These are phyloP conservation scores for Borovskyia barvae DNA, from an alignment of 208 protist genomes.

Conservation along the genomic window DNA sequence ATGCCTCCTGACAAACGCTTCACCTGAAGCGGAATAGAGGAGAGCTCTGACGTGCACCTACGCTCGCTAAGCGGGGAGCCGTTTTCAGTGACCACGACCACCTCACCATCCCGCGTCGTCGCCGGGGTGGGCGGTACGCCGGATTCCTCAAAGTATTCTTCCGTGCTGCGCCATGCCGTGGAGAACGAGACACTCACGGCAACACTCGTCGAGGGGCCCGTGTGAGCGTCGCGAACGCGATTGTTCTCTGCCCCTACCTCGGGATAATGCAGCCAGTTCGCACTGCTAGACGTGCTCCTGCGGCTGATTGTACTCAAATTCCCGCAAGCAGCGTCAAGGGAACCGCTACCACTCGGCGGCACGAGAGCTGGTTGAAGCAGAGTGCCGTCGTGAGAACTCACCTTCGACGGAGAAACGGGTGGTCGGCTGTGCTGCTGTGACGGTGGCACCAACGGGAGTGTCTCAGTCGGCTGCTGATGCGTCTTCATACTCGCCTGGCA, in stretches of 20 bases:
- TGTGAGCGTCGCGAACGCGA: not conserved
- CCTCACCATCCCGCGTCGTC: slow-evolving; percentile 31
- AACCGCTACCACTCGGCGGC: not conserved
- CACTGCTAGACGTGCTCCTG: slow-evolving; percentile 17
- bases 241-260: slow-evolving; percentile 28
- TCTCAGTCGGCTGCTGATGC: not conserved
- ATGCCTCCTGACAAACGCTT: slow-evolving; percentile 82
- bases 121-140: slow-evolving; percentile 20
- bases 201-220: slow-evolving; percentile 1
- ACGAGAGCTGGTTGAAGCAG: not conserved
- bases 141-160: slow-evolving; percentile 22
- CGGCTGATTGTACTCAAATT: not conserved
- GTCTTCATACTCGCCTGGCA: slow-evolving; percentile 11
- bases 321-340: not conserved
- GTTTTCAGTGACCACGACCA: slow-evolving; percentile 36
- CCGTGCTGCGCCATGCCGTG: slow-evolving; percentile 10
- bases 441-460: not conserved
- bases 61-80: slow-evolving; percentile 28
- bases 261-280: slow-evolving; percentile 13
- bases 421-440: slow-evolving; percentile 4
- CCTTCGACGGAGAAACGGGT: not conserved
- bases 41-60: not conserved
- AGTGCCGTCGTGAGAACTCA: not conserved
- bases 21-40: slow-evolving; percentile 38
- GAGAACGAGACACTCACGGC: not conserved